Conservation (phyloP, 2,329 filamentous ascomycete species). For the Huntiella abstrusa region DNA sequence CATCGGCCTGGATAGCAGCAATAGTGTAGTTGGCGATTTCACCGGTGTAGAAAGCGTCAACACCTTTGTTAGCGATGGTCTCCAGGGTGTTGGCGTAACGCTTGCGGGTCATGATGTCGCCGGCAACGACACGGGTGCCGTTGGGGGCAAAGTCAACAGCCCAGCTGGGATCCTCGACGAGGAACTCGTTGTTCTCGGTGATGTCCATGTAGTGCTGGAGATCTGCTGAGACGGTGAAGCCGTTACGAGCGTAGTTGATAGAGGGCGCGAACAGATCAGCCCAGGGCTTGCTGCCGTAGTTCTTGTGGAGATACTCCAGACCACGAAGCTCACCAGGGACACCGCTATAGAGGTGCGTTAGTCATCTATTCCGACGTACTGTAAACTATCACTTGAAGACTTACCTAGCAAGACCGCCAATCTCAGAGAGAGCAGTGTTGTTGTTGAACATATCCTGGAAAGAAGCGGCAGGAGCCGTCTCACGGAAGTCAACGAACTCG, state of each 20-base stretch:
- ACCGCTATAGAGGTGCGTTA: slow-evolving; percentile 22
- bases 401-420: slow-evolving; percentile 53
- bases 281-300: slow-evolving; percentile 47
- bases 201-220: slow-evolving; percentile 50
- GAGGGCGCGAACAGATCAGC: slow-evolving; percentile 49
- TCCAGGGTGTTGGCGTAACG: slow-evolving; percentile 59
- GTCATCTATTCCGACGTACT: no score
- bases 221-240: slow-evolving; percentile 54
- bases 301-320: slow-evolving; percentile 52
- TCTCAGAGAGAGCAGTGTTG: slow-evolving; percentile 42
- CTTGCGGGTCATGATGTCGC: slow-evolving; percentile 57
- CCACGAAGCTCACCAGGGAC: slow-evolving; percentile 56
- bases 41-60: slow-evolving; percentile 56
- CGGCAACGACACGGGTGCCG: slow-evolving; percentile 43
- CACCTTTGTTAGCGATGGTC: slow-evolving; percentile 43
- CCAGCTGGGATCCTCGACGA: slow-evolving; percentile 55
- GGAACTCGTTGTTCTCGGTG: slow-evolving; percentile 35
- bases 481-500: slow-evolving; percentile 71
- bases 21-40: slow-evolving; percentile 58
- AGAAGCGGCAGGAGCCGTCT: slow-evolving; percentile 63
- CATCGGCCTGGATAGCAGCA: slow-evolving; percentile 41
- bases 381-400: slow-evolving; percentile 17
- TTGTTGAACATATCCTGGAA: slow-evolving; percentile 66
- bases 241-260: slow-evolving; percentile 50
- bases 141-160: slow-evolving; percentile 70